Base-by-base conservation (phyloP, 768 basidiomycete species). In the Chalciporus chontae region DNA sequence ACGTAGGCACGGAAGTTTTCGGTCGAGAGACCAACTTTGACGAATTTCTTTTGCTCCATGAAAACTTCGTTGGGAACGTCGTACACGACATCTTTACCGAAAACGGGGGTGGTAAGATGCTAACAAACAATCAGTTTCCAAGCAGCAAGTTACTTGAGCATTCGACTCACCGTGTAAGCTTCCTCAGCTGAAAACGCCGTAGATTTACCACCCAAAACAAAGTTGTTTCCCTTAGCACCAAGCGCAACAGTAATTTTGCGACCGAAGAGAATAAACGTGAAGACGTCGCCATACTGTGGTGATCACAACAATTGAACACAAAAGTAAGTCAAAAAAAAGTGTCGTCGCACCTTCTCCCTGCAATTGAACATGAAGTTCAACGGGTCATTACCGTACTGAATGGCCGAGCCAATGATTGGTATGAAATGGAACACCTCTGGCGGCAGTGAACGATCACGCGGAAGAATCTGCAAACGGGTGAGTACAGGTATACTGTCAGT, bases 21-120 rank as follows among this genome's bases (percentile, higher is more conserved):
- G 11, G 81, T 83, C 10, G 93, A 90, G 18, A 99, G 81, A 19
- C 96, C 94, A 53, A 93, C 84, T 73, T 99, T 99, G 69, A 98
- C 87, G 63, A 97, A 97, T 66, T 87, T 89, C 78, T 99, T 99
- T 69, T 99, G 96, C 62, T 99, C 94, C 94, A 99, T 98, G 69
- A 99, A 85, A 40, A 89, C 72, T 41, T 94, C 90, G 68, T 98
- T 98, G 27, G 96, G 95, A 44, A 90, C 84, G 60, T 98, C 96
- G 66, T 98, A 99, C 10, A 97, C 94, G 40, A 99, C 96, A 41
- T 91, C 94, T 63, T 92, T 93, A 40, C 96, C 96, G 62, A 99
- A 99, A 11, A 98, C 85, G 4, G 95, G 95, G 0, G 88, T 94
- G 0, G 94, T 95, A 40, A 94, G 71, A 64, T 90, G 87, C 93